Conservation (phyloP, 306 rosid species). For the Cucumis hystrix region DNA sequence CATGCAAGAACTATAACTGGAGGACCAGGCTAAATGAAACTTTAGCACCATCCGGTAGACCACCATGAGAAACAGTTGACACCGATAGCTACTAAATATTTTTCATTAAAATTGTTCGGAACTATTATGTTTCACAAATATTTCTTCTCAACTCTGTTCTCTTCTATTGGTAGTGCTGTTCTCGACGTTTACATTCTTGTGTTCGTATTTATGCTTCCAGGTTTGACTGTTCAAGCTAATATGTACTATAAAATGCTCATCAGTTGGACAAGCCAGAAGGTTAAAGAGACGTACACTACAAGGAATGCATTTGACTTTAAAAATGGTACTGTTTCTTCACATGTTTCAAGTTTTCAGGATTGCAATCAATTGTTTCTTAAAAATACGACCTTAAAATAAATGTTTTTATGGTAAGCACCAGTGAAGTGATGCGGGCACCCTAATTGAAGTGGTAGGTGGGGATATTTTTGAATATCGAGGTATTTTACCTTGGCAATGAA, state of each 20-base stretch:
- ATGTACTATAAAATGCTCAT: constrained; percentile 84
- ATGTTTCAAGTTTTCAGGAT: background rate
- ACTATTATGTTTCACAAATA: background rate
- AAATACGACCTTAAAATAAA: background rate
- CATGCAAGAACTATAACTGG: background rate
- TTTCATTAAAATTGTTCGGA: background rate
- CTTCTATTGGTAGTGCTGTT: background rate
- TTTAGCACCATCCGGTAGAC: background rate
- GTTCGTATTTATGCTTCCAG: constrained; percentile 31
- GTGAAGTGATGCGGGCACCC: background rate
- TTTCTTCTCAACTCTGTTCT: background rate
- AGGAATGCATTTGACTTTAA: constrained; percentile 85
- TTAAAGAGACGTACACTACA: constrained; percentile 62
- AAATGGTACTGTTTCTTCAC: constrained; percentile 30
- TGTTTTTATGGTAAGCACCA: background rate
- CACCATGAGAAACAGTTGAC: background rate
- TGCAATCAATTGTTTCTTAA: background rate
- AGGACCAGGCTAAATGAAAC: background rate
- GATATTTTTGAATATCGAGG: background rate
- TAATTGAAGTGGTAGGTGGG: background rate
- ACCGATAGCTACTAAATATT: background rate
- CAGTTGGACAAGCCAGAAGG: constrained; percentile 92
- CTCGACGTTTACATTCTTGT: background rate
- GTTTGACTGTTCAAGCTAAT: constrained; percentile 82
- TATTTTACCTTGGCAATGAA: background rate